Conservation (phyloP, 2,329 filamentous ascomycete species). For the Aspergillus ustus region DNA sequence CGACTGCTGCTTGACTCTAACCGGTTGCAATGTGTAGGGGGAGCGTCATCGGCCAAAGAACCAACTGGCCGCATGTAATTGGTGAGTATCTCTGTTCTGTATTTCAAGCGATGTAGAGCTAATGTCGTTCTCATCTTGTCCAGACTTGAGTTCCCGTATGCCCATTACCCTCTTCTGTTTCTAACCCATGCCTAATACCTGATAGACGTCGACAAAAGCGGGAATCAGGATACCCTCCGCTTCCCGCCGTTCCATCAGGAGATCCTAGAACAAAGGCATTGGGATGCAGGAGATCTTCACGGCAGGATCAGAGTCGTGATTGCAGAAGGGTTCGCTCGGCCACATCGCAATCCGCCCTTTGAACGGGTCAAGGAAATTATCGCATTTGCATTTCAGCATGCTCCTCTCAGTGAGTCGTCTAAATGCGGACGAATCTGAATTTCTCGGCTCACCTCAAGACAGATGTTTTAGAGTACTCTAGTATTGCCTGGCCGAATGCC, state of each 20-base stretch:
- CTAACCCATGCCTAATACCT: conserved; percentile 9
- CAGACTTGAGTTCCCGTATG: conserved; percentile 44
- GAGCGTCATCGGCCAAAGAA: conserved; percentile 58
- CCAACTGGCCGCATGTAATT: conserved; percentile 59
- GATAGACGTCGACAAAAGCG: conserved; percentile 56
- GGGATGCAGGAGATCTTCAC: conserved; percentile 71
- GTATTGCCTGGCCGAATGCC: conserved; percentile 80
- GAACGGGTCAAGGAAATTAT: conserved; percentile 74
- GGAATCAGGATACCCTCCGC: conserved; percentile 64
- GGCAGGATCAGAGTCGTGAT: conserved; percentile 79
- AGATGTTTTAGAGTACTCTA: conserved; percentile 74
- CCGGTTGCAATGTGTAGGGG: conserved; percentile 48
- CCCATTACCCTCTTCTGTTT: conserved; percentile 19
- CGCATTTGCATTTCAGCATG: conserved; percentile 84
- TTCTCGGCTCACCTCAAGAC: conserved; percentile 20
- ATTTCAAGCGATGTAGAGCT: conserved; percentile 1
- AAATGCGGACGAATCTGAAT: background rate
- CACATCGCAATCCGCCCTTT: conserved; percentile 55
- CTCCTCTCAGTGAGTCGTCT: conserved; percentile 67
- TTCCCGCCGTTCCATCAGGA: conserved; percentile 76
- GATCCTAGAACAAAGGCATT: conserved; percentile 70
- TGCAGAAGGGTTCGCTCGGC: conserved; percentile 70
- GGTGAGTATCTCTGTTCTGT: conserved; percentile 42
- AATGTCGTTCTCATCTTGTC: conserved; percentile 3
- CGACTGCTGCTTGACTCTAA: background rate